Conservation (phyloP, 179 eudicot genomes). For the Silene vulgaris region DNA sequence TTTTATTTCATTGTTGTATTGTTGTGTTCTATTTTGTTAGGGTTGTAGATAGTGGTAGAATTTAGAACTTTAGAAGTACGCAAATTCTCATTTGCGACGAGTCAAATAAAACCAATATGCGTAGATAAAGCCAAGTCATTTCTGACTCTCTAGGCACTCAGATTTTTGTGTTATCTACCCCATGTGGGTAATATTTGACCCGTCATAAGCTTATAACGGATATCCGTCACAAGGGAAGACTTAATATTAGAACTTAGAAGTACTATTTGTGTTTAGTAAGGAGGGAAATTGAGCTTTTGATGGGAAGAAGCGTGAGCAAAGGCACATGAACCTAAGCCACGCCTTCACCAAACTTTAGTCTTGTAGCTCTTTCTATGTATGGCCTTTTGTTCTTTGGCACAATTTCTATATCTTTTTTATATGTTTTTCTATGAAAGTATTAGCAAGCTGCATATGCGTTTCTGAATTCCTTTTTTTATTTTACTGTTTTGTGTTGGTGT, state of each 20-base stretch:
- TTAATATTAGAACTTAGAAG: no score
- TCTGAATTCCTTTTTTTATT: background rate
- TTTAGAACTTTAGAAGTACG: background rate
- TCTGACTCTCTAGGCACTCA: no score
- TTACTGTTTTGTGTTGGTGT: slow-evolving; percentile 13
- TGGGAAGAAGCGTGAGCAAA: slow-evolving; percentile 26
- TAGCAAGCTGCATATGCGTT: slow-evolving; percentile 13
- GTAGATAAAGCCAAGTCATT: no score
- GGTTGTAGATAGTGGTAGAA: slow-evolving; percentile 7
- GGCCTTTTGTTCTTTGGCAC: slow-evolving; percentile 21
- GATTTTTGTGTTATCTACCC: no score
- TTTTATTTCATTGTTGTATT: background rate
- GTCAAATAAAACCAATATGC: no score
- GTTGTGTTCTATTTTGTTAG: background rate
- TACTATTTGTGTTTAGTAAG: background rate
- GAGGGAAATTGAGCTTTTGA: slow-evolving; percentile 17
- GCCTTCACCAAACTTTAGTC: slow-evolving; percentile 34
- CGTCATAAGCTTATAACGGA: no score
- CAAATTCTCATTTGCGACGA: no score
- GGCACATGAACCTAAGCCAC: slow-evolving; percentile 48
- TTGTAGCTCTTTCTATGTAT: slow-evolving; percentile 16
- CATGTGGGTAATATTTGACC: no score
- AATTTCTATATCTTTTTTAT: background rate
- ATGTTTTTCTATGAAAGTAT: slow-evolving; percentile 4
- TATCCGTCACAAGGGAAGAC: no score